A percentile compares a stretch with the other conserved stretches of the same genome.
Evolutionary conservation across 306 rosid species (phyloP).

Genomic region (Quercus gilva): DNA sequence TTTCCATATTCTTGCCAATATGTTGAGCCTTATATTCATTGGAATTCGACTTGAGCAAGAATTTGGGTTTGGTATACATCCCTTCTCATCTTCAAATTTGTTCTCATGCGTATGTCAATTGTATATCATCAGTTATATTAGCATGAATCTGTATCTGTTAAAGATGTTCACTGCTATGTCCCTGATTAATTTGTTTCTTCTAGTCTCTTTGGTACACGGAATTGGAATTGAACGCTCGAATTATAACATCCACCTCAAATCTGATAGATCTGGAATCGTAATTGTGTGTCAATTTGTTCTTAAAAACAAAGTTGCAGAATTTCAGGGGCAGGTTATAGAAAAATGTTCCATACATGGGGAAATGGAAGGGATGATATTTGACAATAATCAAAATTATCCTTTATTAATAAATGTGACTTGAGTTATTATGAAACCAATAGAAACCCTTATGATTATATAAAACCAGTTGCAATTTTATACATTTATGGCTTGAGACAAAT

Average conservation of each 20-base stretch:
- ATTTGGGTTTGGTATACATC: slow-evolving; percentile 83
- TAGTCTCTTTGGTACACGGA: background rate
- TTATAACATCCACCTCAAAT: background rate
- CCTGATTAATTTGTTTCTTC: background rate
- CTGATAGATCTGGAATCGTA: background rate
- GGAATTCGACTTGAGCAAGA: slow-evolving; percentile 88
- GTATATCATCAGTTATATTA: background rate
- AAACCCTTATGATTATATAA: background rate
- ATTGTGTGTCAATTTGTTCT: background rate
- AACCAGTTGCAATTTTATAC: background rate
- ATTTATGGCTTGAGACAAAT: background rate
- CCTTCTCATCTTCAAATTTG: slow-evolving; percentile 23
- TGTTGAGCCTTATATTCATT: slow-evolving; percentile 76
- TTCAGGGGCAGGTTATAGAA: background rate
- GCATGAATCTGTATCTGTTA: background rate
- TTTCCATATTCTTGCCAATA: slow-evolving; percentile 77
- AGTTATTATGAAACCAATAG: background rate
- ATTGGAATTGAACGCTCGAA: background rate
- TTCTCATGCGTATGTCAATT: slow-evolving; percentile 2
- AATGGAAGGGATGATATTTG: background rate
- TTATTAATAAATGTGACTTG: background rate
- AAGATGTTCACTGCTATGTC: background rate
- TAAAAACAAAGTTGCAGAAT: background rate
- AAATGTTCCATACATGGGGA: background rate
- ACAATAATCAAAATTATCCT: background rate